Evolutionary conservation across 805 yeast genomes (phyloP).

Genomic region (Candida chilensis): DNA sequence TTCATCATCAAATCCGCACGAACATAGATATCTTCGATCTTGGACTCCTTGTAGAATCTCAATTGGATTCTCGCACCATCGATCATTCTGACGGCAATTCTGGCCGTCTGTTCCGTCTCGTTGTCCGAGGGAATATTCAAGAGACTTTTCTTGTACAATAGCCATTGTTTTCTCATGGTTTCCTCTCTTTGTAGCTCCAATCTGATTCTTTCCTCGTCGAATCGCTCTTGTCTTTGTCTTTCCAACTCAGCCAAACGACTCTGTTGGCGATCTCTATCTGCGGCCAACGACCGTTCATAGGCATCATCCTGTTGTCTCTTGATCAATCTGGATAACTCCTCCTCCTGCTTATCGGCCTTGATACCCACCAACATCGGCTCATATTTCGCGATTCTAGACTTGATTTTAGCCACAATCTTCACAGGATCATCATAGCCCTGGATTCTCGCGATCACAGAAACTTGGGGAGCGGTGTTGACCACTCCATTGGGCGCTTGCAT

Average conservation of each 20-base stretch:
- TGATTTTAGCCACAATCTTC: slow-evolving; percentile 32
- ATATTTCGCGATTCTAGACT: slow-evolving; percentile 42
- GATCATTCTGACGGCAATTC: slow-evolving; percentile 62
- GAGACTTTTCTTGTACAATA: too few species aligned
- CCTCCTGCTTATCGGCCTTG: slow-evolving; percentile 54
- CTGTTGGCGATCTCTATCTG: slow-evolving; percentile 48
- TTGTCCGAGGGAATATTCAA: too few species aligned
- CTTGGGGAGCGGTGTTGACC: slow-evolving; percentile 39
- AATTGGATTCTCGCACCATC: slow-evolving; percentile 51
- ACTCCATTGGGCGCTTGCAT: slow-evolving; percentile 51
- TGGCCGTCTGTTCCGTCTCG: slow-evolving; percentile 42
- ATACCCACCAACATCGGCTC: slow-evolving; percentile 53
- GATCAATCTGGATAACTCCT: slow-evolving; percentile 45
- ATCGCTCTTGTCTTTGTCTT: slow-evolving; percentile 21
- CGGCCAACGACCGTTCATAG: slow-evolving; percentile 58
- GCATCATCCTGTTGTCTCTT: slow-evolving; percentile 72
- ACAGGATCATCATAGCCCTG: slow-evolving; percentile 46
- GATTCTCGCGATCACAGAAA: slow-evolving; percentile 51
- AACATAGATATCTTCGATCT: slow-evolving; percentile 61
- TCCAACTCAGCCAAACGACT: slow-evolving; percentile 14
- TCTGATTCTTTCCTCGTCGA: slow-evolving; percentile 8
- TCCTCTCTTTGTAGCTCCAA: slow-evolving; percentile 7
- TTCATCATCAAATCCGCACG: slow-evolving; percentile 46
- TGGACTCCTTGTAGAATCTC: slow-evolving; percentile 32
- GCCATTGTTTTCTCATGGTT: slow-evolving; percentile 24